Percentiles rank a stretch among this genome's conserved stretches.
These are phyloP conservation scores for Boletus pseudo-olivaceus DNA, from an alignment of 768 basidiomycete genomes.

Conservation along the genomic window DNA sequence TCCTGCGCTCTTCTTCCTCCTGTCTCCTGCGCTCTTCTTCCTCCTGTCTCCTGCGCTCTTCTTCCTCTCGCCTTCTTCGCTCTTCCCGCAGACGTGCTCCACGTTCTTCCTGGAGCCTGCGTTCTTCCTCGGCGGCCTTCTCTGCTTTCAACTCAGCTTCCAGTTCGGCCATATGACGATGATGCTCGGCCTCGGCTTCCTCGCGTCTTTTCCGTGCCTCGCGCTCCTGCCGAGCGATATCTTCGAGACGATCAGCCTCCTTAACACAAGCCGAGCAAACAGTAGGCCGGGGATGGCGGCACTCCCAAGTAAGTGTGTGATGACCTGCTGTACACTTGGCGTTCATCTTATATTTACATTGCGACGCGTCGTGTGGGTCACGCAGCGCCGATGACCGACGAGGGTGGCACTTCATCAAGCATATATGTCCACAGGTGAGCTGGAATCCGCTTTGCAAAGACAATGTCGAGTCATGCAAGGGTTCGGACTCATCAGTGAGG, in stretches of 20 bases:
- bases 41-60: too few relatives aligned
- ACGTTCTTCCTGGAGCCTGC: too few relatives aligned
- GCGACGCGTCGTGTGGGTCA: conserved; percentile 28
- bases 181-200: conserved; percentile 39
- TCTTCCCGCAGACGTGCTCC: too few relatives aligned
- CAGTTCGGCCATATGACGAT: conserved; percentile 37
- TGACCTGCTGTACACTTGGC: conserved; percentile 39
- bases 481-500: too few relatives aligned
- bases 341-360: conserved; percentile 37
- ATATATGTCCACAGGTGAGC: conserved; percentile 38
- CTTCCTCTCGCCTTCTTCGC: too few relatives aligned
- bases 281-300: conserved; percentile 34
- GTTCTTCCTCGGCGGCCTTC: conserved; percentile 2
- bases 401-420: conserved; percentile 60
- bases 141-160: conserved; percentile 12
- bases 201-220: not conserved
- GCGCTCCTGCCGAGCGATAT: conserved; percentile 36
- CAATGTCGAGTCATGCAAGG: not conserved
- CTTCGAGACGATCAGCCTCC: conserved; percentile 36
- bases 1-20: too few relatives aligned
- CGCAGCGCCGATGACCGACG: conserved; percentile 36
- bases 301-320: conserved; percentile 44
- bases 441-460: conserved; percentile 1
- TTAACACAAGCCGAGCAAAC: conserved; percentile 45
- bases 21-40: too few relatives aligned